A percentile compares a stretch with the other conserved stretches of the same genome.
These are phyloP conservation scores for Maudiozyma barnettii DNA, from an alignment of 805 yeast genomes.

Conservation along the genomic window DNA sequence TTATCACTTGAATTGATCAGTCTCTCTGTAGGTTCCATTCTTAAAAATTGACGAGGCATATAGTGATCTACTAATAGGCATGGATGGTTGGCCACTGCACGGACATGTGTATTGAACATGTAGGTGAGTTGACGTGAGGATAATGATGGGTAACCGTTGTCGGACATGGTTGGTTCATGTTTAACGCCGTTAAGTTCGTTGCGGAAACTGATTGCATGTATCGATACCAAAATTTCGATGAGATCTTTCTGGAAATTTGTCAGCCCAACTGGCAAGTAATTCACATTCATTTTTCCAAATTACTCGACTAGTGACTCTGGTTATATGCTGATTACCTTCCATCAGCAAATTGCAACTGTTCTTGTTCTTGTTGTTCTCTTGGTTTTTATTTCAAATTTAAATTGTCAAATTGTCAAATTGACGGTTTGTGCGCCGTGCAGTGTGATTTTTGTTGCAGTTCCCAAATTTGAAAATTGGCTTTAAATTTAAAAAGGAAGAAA, in stretches of 20 bases:
- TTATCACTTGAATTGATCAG: constrained; percentile 50
- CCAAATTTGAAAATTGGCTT: too few relatives aligned
- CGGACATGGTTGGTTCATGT: not conserved
- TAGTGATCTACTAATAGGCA: constrained; percentile 67
- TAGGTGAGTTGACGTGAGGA: constrained; percentile 30
- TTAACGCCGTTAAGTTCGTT: constrained; percentile 10
- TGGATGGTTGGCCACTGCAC: constrained; percentile 54
- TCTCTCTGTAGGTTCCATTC: constrained; percentile 54
- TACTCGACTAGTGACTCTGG: too few relatives aligned
- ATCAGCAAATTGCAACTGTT: too few relatives aligned
- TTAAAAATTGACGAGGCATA: constrained; percentile 57
- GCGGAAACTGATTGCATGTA: constrained; percentile 32
- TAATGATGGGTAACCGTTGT: constrained; percentile 19
- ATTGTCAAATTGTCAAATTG: too few relatives aligned
- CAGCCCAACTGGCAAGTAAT: constrained; percentile 34
- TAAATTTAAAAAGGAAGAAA: too few relatives aligned
- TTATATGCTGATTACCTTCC: too few relatives aligned
- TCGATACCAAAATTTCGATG: constrained; percentile 33
- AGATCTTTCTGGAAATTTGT: constrained; percentile 38
- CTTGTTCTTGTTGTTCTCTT: too few relatives aligned
- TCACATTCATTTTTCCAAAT: not conserved
- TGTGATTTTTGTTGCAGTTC: too few relatives aligned
- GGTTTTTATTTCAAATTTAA: too few relatives aligned
- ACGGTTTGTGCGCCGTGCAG: too few relatives aligned
- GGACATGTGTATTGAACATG: constrained; percentile 31